Percentiles rank a stretch among this genome's conserved stretches.
Evolutionary conservation across 768 basidiomycete genomes (phyloP).

Genomic region (Boletellus ananiceps): DNA sequence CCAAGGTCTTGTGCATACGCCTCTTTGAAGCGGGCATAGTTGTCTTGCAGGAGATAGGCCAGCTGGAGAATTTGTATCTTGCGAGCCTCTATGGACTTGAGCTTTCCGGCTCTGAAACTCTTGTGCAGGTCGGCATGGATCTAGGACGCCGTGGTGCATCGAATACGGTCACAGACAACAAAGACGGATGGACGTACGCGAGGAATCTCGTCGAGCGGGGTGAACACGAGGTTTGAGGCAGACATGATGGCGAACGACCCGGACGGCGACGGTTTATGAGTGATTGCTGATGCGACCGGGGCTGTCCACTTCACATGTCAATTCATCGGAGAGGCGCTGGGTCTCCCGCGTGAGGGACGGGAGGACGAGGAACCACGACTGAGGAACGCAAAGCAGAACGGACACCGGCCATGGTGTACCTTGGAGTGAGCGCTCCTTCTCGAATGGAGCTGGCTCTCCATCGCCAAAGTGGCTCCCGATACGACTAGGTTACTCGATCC

Average conservation of each 20-base stretch:
- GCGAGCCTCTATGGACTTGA: constrained; percentile 60
- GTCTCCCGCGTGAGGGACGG: too few relatives aligned
- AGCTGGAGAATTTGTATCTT: constrained; percentile 76
- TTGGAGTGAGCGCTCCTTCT: too few relatives aligned
- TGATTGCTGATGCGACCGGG: too few relatives aligned
- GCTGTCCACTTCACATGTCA: too few relatives aligned
- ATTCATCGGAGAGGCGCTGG: too few relatives aligned
- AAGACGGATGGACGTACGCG: constrained; percentile 31
- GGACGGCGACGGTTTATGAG: too few relatives aligned
- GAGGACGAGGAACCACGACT: too few relatives aligned
- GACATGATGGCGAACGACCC: constrained; percentile 11
- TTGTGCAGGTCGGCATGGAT: constrained; percentile 50
- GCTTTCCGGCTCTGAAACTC: constrained; percentile 64
- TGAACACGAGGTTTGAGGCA: constrained; percentile 36
- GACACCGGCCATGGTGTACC: too few relatives aligned
- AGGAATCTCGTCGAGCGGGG: constrained; percentile 51
- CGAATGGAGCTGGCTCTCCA: too few relatives aligned
- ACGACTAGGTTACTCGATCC: too few relatives aligned
- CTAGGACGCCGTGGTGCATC: constrained; percentile 30
- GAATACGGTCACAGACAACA: not conserved
- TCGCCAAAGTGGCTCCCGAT: too few relatives aligned
- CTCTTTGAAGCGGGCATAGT: constrained; percentile 53
- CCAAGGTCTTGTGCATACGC: constrained; percentile 61
- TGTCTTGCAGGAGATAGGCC: constrained; percentile 71
- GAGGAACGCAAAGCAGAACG: too few relatives aligned